phyloP scores from a whole-genome alignment of 1,284 basidiomycete species.

The Ceratobasidium sp. region DNA sequence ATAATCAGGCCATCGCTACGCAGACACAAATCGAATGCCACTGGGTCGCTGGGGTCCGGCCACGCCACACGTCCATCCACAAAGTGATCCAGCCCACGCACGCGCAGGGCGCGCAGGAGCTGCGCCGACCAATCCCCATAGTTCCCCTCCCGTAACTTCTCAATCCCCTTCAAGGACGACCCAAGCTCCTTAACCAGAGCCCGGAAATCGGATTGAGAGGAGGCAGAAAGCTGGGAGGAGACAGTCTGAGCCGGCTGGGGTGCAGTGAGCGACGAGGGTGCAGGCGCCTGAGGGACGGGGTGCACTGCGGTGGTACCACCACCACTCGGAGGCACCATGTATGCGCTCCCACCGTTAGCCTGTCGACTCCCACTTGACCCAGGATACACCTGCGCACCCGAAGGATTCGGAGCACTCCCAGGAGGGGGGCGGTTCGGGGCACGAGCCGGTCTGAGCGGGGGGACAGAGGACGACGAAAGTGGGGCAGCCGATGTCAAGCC shows the following conservation, averaged over 20 bases:
- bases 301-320: not conserved
- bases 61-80: not conserved
- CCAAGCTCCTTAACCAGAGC: not conserved
- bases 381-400: no score
- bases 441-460: no score
- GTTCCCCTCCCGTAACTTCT: constrained; percentile 3
- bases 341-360: no score
- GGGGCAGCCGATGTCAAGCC: no score
- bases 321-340: not conserved
- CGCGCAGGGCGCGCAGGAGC: not conserved
- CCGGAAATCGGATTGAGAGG: not conserved
- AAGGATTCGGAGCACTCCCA: no score
- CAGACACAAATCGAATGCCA: not conserved
- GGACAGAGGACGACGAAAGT: no score
- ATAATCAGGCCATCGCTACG: not conserved
- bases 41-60: not conserved
- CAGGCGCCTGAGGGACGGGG: not conserved
- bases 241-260: not conserved
- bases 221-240: not conserved
- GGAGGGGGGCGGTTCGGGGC: no score
- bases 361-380: no score
- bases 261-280: no score
- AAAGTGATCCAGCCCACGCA: not conserved
- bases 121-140: not conserved
- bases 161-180: not conserved